phyloP scores from a whole-genome alignment of 257 asterid genomes.

The Jacaranda copaia region DNA sequence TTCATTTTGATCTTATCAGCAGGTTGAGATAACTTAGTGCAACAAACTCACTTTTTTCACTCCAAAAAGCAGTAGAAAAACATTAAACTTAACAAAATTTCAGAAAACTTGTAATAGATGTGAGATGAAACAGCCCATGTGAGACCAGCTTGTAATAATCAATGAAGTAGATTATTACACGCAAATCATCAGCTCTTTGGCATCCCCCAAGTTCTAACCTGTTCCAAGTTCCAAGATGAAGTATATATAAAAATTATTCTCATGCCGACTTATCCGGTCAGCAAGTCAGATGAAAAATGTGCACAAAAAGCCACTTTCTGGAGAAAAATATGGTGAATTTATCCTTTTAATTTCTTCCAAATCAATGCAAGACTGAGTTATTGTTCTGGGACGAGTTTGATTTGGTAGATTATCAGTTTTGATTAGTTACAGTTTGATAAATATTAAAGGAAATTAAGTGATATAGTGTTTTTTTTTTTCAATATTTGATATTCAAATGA shows the following conservation, averaged over 20 bases:
- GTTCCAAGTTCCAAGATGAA: constrained; percentile 47
- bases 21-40: background rate
- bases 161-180: constrained; percentile 31
- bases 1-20: background rate
- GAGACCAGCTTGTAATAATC: constrained; percentile 49
- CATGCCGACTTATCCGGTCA: constrained; percentile 38
- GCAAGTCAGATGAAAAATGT: constrained; percentile 36
- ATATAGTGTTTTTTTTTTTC: too few relatives aligned
- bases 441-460: too few relatives aligned
- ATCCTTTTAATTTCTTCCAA: constrained; percentile 1
- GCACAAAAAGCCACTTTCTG: constrained; percentile 42
- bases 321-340: background rate
- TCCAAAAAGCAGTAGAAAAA: constrained; percentile 21
- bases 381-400: background rate
- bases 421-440: too few relatives aligned
- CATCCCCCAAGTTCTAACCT: constrained; percentile 42
- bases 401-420: too few relatives aligned
- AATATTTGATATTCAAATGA: too few relatives aligned
- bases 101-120: background rate
- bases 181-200: constrained; percentile 51
- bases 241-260: constrained; percentile 24
- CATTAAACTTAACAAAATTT: too few relatives aligned
- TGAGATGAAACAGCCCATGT: constrained; percentile 57
- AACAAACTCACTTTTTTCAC: background rate
- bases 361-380: constrained; percentile 31